phyloP scores from a whole-genome alignment of 2,329 filamentous ascomycete genomes.

The Cladophialophora yegresii region DNA sequence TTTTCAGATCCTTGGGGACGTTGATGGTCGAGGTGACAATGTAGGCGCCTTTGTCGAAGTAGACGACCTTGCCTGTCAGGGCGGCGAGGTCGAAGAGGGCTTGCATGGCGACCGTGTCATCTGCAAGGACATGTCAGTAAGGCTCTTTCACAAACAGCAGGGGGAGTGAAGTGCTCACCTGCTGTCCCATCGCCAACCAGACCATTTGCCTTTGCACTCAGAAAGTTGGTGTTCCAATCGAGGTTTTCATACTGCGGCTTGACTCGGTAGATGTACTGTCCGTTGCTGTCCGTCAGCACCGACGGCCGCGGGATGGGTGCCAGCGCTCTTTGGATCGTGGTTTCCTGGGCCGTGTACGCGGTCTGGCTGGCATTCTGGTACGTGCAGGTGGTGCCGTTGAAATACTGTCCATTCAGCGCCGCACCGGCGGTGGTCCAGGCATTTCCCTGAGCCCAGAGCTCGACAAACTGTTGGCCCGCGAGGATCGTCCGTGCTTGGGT shows the following conservation, averaged over 20 bases:
- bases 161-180: constrained; percentile 41
- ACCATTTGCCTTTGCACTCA: constrained; percentile 49
- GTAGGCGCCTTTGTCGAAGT: constrained; percentile 75
- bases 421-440: constrained; percentile 53
- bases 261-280: constrained; percentile 55
- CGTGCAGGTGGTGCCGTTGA: constrained; percentile 35
- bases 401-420: constrained; percentile 27
- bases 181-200: constrained; percentile 57
- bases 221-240: constrained; percentile 43
- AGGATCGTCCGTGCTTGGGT: constrained; percentile 43
- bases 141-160: neutral
- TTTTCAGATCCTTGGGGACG: constrained; percentile 60
- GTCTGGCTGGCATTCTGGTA: constrained; percentile 31
- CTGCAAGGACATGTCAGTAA: constrained; percentile 36
- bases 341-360: constrained; percentile 38
- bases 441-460: constrained; percentile 72
- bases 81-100: constrained; percentile 56
- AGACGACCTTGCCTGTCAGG: constrained; percentile 59
- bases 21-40: constrained; percentile 69
- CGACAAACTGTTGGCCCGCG: constrained; percentile 55
- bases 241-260: constrained; percentile 58
- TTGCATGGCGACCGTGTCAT: constrained; percentile 64
- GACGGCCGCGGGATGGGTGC: constrained; percentile 48
- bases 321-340: constrained; percentile 59
- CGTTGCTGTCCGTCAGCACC: constrained; percentile 49